These are phyloP conservation scores for Saccharomycopsis amapae DNA, from an alignment of 805 yeast species.

Conservation along the genomic window DNA sequence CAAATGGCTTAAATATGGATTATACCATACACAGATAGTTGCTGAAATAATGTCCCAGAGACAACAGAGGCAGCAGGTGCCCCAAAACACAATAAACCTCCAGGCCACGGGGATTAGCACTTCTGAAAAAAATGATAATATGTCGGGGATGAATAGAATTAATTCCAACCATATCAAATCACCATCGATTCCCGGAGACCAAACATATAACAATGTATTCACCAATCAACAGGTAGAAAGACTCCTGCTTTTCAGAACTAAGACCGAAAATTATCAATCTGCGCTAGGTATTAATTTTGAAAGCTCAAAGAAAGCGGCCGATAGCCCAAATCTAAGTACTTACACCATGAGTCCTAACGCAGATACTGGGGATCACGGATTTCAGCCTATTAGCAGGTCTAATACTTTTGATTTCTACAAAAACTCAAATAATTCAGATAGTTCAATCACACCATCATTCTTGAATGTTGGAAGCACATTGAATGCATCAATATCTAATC, in stretches of 20 bases:
- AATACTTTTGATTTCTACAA: conserved; percentile 16
- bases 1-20: no score
- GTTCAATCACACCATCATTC: conserved; percentile 2
- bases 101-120: no score
- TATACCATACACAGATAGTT: no score
- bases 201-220: no score
- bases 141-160: no score
- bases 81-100: no score
- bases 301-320: background rate
- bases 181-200: no score
- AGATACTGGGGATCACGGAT: conserved; percentile 1
- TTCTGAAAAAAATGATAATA: no score
- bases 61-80: no score
- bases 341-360: background rate
- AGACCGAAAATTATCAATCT: conserved; percentile 3
- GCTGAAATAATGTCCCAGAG: no score
- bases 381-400: conserved; percentile 10
- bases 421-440: conserved; percentile 13
- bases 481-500: conserved; percentile 14
- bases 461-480: background rate
- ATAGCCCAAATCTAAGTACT: conserved; percentile 1
- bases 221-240: no score
- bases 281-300: conserved; percentile 14
- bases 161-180: no score
- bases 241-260: background rate